Conservation (phyloP, 148 eudicot species). For the Chenopodium quinoa region DNA sequence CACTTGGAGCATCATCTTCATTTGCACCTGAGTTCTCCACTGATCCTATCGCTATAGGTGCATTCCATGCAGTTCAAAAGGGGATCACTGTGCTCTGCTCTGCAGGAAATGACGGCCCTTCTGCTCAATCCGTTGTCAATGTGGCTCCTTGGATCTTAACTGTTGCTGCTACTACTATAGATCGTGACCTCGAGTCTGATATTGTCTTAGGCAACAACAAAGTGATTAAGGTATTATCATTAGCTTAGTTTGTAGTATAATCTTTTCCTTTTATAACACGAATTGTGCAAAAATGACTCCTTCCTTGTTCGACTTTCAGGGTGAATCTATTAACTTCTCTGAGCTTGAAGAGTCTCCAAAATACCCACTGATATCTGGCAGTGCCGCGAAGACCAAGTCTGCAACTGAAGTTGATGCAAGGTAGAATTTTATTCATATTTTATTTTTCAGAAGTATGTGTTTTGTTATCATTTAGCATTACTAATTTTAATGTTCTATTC, state of each 20-base stretch:
- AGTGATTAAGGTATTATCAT: slow-evolving; percentile 38
- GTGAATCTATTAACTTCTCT: slow-evolving; percentile 62
- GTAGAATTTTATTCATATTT: slow-evolving; percentile 8
- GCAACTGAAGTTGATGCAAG: slow-evolving; percentile 36
- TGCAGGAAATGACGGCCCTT: slow-evolving; percentile 68
- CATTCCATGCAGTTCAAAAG: slow-evolving; percentile 67
- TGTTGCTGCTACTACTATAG: slow-evolving; percentile 68
- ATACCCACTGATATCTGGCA: slow-evolving; percentile 54
- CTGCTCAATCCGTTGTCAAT: slow-evolving; percentile 41
- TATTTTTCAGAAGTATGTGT: too few relatives aligned
- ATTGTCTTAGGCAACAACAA: slow-evolving; percentile 37
- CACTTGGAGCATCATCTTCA: slow-evolving; percentile 46
- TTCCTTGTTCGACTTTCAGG: slow-evolving; percentile 31
- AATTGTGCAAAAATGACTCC: not conserved
- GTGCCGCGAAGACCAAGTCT: slow-evolving; percentile 30
- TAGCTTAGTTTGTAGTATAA: not conserved
- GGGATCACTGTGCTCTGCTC: slow-evolving; percentile 69
- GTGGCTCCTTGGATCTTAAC: slow-evolving; percentile 76
- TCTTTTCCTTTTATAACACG: not conserved
- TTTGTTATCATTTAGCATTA: not conserved
- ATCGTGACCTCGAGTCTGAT: slow-evolving; percentile 39
- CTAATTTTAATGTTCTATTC: not conserved
- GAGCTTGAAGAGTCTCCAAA: slow-evolving; percentile 33
- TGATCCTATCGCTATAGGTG: slow-evolving; percentile 63
- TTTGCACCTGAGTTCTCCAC: slow-evolving; percentile 25